Evolutionary conservation across 2,329 filamentous ascomycete species (phyloP), one percentile per base, ranked within the genome.

Genomic region (Trichoderma hamatum): DNA sequence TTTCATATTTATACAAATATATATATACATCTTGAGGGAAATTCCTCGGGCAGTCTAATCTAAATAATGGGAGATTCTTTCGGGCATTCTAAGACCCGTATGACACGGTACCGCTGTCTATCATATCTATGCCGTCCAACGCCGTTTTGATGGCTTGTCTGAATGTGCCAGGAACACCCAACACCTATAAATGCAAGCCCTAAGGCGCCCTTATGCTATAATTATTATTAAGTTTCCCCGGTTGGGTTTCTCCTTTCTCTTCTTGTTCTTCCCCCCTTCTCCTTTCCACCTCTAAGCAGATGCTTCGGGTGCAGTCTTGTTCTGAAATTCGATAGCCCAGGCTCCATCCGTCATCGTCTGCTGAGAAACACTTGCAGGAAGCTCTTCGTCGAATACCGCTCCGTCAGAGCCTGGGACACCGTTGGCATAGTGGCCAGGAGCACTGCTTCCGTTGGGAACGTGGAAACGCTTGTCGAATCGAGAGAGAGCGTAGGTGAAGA

Each of bases 391-490:
- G 11, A 65, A 32, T 5, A 49, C 39, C 1, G 30, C 36, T 1
- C 54, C 54, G 5, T 67, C 56, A 2, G 32, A 39, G 32, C 60
- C 67, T 2, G 49, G 49, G 34, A 54, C 69, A 28, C 70, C 72
- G 26, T 72, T 72, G 9, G 77, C 76, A 74, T 86, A 86, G 75
- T 84, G 82, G 4, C 88, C 87, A 0, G 87, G 85, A 0, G 82
- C 85, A 55, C 84, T 84, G 75, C 88, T 88, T 55, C 91, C 90
- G 76, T 96, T 82, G 1, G 92, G 92, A 28, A 96, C 82, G 75
- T 90, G 85, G 81, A 95, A 96, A 52, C 92, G 86, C 71, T 85
- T 84, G 77, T 97, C 94, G 71, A 96, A 89, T 36, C 93, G 86
- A 24, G 85, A 79, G 19, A 91, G 75, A 0, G 89, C 84, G 79